Conservation (phyloP, 768 basidiomycete species). For the Termitomyces titanicus region DNA sequence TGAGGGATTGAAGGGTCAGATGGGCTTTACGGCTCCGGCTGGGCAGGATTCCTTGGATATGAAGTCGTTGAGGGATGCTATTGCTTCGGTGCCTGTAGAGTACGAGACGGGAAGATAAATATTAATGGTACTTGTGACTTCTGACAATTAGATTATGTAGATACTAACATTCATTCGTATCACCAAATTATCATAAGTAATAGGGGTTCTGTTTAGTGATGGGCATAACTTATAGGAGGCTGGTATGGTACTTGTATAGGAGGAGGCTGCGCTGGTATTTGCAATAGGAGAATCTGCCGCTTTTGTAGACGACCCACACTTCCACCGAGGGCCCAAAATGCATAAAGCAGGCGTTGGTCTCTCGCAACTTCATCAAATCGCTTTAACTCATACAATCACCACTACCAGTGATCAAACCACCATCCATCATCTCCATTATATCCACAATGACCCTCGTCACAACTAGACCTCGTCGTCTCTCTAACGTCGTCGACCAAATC, state of each 20-base stretch:
- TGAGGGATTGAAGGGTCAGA: constrained; percentile 63
- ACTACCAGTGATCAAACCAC: too few relatives aligned
- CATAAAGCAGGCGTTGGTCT: background rate
- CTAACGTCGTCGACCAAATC: too few relatives aligned
- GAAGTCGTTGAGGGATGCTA: constrained; percentile 8
- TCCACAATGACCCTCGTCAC: too few relatives aligned
- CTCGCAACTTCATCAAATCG: too few relatives aligned
- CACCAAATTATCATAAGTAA: background rate
- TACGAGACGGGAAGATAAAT: constrained; percentile 6
- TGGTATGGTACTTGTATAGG: background rate
- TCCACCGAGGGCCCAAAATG: background rate
- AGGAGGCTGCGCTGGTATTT: background rate
- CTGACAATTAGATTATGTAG: background rate
- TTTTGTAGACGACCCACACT: background rate
- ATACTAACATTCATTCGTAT: background rate
- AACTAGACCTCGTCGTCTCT: too few relatives aligned
- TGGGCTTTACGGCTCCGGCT: constrained; percentile 25
- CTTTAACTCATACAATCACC: too few relatives aligned
- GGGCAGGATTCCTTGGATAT: constrained; percentile 1
- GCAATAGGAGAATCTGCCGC: background rate
- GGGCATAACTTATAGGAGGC: background rate
- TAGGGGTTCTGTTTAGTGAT: too few relatives aligned
- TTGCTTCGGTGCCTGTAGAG: constrained; percentile 15
- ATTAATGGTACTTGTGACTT: background rate
- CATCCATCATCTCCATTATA: too few relatives aligned